Evolutionary conservation across 768 basidiomycete species (phyloP).

Genomic region (Russula olivacea): DNA sequence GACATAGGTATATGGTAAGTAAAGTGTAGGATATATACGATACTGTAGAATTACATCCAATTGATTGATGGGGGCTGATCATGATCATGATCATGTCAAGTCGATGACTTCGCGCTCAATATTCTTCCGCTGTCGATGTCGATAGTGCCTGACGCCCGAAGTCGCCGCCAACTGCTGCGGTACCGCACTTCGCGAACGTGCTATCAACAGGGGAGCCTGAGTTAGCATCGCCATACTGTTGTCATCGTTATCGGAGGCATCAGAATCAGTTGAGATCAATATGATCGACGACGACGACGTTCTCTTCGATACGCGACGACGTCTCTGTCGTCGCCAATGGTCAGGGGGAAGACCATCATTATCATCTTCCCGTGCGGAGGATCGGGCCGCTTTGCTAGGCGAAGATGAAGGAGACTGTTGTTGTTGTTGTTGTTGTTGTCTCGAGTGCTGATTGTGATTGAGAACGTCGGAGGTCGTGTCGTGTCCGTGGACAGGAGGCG

Average conservation of each 20-base stretch:
- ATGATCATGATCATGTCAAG: slow-evolving; percentile 32
- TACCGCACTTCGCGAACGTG: slow-evolving; percentile 22
- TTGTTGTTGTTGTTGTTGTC: neutral
- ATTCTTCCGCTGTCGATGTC: neutral
- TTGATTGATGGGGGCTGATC: no score
- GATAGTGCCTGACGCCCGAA: no score
- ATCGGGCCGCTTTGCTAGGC: neutral
- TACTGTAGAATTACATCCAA: no score
- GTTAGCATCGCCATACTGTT: slow-evolving; percentile 2
- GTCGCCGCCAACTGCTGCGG: neutral
- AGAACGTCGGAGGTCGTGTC: neutral
- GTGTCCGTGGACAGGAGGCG: neutral
- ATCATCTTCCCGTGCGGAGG: neutral
- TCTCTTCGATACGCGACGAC: slow-evolving; percentile 6
- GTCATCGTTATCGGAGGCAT: slow-evolving; percentile 25
- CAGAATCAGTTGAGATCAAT: slow-evolving; percentile 38
- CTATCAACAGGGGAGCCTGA: slow-evolving; percentile 28
- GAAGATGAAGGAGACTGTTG: neutral
- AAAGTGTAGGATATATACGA: neutral
- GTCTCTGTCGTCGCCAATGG: neutral
- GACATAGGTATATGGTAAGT: neutral
- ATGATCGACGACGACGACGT: slow-evolving; percentile 28
- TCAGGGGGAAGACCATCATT: neutral
- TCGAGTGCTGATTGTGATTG: neutral
- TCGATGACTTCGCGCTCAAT: slow-evolving; percentile 35